phyloP scores from a whole-genome alignment of 352 stramenopile genomes.

The Poterioochromonas sp. region DNA sequence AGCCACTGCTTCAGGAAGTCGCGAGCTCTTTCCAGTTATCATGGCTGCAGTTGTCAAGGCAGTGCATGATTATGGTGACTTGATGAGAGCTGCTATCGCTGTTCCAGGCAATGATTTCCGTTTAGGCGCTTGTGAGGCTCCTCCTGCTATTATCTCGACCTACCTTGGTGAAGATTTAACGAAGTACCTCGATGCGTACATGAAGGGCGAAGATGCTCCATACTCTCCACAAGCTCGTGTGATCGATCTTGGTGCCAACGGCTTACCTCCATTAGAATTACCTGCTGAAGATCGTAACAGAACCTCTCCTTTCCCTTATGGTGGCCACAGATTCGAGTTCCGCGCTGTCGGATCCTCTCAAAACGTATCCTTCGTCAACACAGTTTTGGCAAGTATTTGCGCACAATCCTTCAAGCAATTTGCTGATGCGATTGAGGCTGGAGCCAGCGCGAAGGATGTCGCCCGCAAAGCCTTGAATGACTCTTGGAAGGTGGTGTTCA shows the following conservation, averaged over 20 bases:
- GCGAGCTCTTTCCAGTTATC: constrained; percentile 58
- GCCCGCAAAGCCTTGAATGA: constrained; percentile 57
- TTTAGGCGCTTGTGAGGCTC: constrained; percentile 67
- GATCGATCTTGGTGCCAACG: constrained; percentile 46
- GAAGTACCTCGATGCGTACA: constrained; percentile 58
- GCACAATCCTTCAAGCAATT: constrained; percentile 66
- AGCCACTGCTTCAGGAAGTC: constrained; percentile 50
- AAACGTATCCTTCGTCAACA: constrained; percentile 66
- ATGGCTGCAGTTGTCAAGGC: constrained; percentile 62
- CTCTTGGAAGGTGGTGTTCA: constrained; percentile 70
- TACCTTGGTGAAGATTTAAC: constrained; percentile 69
- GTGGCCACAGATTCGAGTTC: constrained; percentile 70
- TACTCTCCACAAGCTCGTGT: constrained; percentile 56
- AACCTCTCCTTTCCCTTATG: constrained; percentile 75
- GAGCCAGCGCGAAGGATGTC: constrained; percentile 49
- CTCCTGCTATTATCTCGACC: constrained; percentile 69
- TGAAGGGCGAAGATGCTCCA: constrained; percentile 48
- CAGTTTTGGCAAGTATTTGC: constrained; percentile 66
- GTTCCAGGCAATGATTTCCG: constrained; percentile 71
- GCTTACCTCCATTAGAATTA: constrained; percentile 54
- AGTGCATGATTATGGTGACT: constrained; percentile 65
- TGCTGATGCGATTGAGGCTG: constrained; percentile 58
- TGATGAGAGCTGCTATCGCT: constrained; percentile 64
- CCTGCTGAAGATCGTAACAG: constrained; percentile 67
- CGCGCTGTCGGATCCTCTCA: constrained; percentile 67